Base-by-base conservation (phyloP, 257 asterid species). In the Solanum clarkiae region DNA sequence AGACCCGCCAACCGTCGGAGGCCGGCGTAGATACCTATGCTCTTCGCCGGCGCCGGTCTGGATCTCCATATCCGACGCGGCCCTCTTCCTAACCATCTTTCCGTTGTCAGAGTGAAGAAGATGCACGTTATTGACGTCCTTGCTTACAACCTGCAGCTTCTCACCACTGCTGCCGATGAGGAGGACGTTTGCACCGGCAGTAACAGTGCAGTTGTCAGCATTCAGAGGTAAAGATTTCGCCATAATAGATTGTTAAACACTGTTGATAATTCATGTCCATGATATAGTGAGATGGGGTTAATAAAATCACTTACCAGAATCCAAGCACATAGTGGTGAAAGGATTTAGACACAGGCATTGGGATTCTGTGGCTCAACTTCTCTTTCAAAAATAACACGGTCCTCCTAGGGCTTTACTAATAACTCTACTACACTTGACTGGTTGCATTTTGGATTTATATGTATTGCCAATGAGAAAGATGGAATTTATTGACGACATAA, bases 41-140 rank as follows among this genome's bases (percentile, higher is more conserved):
- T 87, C 80, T 32, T 85, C 89, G 32, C 47, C 69, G 53, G 82
- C 86, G 15, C 84, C 84, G 5, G 84, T 8, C n/a, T 91, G 97
- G 49, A 90, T 87, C 49, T 95, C 99, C 88, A 93, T 89, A 85
- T 96, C 96, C 11, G 98, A 93, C 4, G 98, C 99, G 7, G 94
- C 68, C 84, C 99, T 89, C 88, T 96, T 96, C 26, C 99, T 91
- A 12, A 90, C 92, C 93, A 93, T 89, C 84, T 91, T 93, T 14
- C 84, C 55, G 80, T 53, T 83, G 8, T 81, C 86, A 42, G 68
- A 24, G 26, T 29, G 84, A 42, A 75, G 71, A 60, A 42, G 85
- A 54, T 44, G 88, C 68, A 53, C 24, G 51, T 54, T 51, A 82
- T 81, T 77, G 80, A 45, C 26, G 71, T 80, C 70, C 77, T 20